phyloP scores from a whole-genome alignment of 768 basidiomycete genomes.

The Phylloporus scabripes region DNA sequence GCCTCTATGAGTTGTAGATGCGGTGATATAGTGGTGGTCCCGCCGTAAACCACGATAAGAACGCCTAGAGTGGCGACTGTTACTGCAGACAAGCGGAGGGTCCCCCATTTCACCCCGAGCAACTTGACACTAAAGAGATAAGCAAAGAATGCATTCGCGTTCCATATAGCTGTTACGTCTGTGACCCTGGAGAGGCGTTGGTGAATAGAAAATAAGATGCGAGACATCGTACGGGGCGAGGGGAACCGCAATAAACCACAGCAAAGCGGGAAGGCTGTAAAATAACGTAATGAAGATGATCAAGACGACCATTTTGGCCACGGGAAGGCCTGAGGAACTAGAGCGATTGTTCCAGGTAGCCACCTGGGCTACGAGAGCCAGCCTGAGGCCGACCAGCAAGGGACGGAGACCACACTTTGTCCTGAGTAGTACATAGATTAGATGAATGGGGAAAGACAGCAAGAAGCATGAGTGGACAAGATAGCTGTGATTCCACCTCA shows the following conservation, averaged over 20 bases:
- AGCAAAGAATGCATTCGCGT: constrained; percentile 87
- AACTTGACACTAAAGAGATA: constrained; percentile 80
- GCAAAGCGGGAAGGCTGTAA: constrained; percentile 56
- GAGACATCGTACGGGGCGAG: constrained; percentile 56
- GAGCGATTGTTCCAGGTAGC: constrained; percentile 6
- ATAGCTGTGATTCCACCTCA: constrained; percentile 47
- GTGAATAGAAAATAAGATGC: background rate
- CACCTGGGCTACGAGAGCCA: constrained; percentile 38
- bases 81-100: constrained; percentile 64
- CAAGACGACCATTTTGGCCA: constrained; percentile 32
- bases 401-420: constrained; percentile 44
- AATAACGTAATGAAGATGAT: constrained; percentile 33
- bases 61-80: constrained; percentile 78
- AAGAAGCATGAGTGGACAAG: constrained; percentile 79
- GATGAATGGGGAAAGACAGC: constrained; percentile 78
- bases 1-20: constrained; percentile 12
- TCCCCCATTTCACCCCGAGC: constrained; percentile 57
- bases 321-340: constrained; percentile 20
- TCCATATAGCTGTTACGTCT: constrained; percentile 86
- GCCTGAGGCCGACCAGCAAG: constrained; percentile 47
- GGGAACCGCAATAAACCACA: constrained; percentile 73
- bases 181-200: constrained; percentile 48
- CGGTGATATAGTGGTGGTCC: constrained; percentile 32
- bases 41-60: constrained; percentile 79
- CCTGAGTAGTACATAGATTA: constrained; percentile 54